These are phyloP conservation scores for Triadica sebifera DNA, from an alignment of 345 rosid species.

Conservation along the genomic window DNA sequence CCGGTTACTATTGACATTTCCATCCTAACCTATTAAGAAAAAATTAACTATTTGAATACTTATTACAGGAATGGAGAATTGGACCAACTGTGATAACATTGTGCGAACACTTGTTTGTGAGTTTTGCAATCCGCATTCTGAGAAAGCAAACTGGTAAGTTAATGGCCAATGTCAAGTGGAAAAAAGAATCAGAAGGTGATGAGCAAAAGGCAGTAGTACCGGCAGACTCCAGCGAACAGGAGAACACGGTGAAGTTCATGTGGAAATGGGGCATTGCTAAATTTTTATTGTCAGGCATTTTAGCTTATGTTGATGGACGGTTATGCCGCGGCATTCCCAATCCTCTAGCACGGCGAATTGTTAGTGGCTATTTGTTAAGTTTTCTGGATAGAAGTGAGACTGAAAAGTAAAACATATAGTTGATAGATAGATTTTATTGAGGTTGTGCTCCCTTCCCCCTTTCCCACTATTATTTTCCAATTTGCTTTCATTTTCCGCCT, in stretches of 20 bases:
- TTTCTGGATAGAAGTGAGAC: slow-evolving; percentile 56
- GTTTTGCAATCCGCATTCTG: slow-evolving; percentile 74
- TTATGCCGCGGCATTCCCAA: slow-evolving; percentile 79
- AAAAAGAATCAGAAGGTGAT: slow-evolving; percentile 29
- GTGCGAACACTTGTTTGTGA: slow-evolving; percentile 87
- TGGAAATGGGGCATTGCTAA: slow-evolving; percentile 79
- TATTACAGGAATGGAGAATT: slow-evolving; percentile 77
- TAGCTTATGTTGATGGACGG: slow-evolving; percentile 89
- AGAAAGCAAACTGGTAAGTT: slow-evolving; percentile 53
- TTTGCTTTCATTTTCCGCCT: background rate
- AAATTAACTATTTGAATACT: background rate
- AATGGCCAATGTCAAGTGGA: slow-evolving; percentile 37
- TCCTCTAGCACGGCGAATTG: slow-evolving; percentile 87
- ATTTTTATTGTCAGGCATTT: slow-evolving; percentile 65
- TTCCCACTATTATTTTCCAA: background rate
- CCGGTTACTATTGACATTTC: background rate
- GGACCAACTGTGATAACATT: slow-evolving; percentile 76
- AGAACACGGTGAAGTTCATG: slow-evolving; percentile 40
- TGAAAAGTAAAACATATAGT: background rate
- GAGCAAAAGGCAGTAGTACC: slow-evolving; percentile 34
- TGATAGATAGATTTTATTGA: background rate
- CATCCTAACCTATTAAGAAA: background rate
- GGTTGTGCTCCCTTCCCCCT: background rate
- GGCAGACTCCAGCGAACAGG: slow-evolving; percentile 24
- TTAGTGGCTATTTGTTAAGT: slow-evolving; percentile 79